A percentile compares a stretch with the other conserved stretches of the same genome.
phyloP scores from a whole-genome alignment of 2,329 filamentous ascomycete genomes.

The Sporothrix schenckii region DNA sequence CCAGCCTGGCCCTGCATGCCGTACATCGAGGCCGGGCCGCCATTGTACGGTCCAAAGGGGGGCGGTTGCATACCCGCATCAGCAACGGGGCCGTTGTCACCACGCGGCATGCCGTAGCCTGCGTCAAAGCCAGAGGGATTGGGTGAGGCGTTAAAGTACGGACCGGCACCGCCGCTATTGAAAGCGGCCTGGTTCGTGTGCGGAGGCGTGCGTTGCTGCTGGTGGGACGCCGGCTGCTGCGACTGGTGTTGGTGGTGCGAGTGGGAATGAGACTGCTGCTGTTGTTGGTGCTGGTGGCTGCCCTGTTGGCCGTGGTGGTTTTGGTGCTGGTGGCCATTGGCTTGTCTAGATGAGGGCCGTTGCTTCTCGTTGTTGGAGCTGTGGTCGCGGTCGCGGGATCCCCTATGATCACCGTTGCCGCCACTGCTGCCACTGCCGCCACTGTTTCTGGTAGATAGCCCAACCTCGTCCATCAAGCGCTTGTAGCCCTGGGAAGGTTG shows the following conservation, averaged over 20 bases:
- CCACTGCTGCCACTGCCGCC: conserved; percentile 45
- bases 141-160: conserved; percentile 57
- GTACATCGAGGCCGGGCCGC: conserved; percentile 30
- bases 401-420: conserved; percentile 42
- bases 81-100: conserved; percentile 53
- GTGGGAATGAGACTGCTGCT: conserved; percentile 38
- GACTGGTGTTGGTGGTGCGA: conserved; percentile 35
- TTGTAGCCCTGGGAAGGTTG: conserved; percentile 96
- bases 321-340: conserved; percentile 51
- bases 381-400: conserved; percentile 51
- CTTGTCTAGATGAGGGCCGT: conserved; percentile 60
- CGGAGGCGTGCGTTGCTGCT: conserved; percentile 41
- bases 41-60: conserved; percentile 29
- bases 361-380: conserved; percentile 55
- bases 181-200: conserved; percentile 32
- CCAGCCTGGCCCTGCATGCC: conserved; percentile 27
- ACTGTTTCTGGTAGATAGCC: conserved; percentile 68
- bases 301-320: conserved; percentile 44
- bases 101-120: conserved; percentile 55
- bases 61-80: conserved; percentile 32
- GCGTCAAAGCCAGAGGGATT: conserved; percentile 56
- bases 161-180: conserved; percentile 42
- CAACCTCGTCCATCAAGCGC: conserved; percentile 97
- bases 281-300: conserved; percentile 37
- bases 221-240: conserved; percentile 35